Conservation (phyloP, 208 protist genomes). For the Crithidia mellificae region DNA sequence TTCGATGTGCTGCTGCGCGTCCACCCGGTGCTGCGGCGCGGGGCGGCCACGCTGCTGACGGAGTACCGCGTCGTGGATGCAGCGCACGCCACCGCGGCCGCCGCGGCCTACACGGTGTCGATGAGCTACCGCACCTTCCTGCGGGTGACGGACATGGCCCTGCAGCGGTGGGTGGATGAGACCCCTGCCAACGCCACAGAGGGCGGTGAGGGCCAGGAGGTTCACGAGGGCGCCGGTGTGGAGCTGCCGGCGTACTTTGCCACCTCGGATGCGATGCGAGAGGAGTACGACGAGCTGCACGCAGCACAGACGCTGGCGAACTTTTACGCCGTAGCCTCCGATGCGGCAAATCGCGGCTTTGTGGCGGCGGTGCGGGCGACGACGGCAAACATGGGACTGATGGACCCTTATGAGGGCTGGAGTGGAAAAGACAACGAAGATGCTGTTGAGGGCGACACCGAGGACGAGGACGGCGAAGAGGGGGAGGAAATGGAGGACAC, state of each 20-base stretch:
- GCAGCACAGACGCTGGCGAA: slow-evolving; percentile 14
- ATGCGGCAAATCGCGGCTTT: slow-evolving; percentile 23
- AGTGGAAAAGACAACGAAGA: slow-evolving; percentile 18
- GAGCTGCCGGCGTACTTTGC: slow-evolving; percentile 33
- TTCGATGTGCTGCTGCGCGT: slow-evolving; percentile 35
- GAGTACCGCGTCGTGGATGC: slow-evolving; percentile 41
- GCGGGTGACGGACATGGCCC: slow-evolving; percentile 70
- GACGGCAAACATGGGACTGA: slow-evolving; percentile 51
- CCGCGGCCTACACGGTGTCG: slow-evolving; percentile 45
- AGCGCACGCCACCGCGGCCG: slow-evolving; percentile 6
- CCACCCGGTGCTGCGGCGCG: slow-evolving; percentile 40
- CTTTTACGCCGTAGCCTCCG: slow-evolving; percentile 19
- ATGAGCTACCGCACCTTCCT: slow-evolving; percentile 72
- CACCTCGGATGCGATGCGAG: slow-evolving; percentile 17
- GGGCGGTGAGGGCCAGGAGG: background rate
- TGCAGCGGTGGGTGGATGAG: slow-evolving; percentile 39
- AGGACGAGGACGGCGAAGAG: background rate
- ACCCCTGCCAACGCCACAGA: background rate
- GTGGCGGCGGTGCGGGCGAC: slow-evolving; percentile 41
- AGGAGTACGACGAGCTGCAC: slow-evolving; percentile 11
- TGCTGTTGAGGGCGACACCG: slow-evolving; percentile 1
- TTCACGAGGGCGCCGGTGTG: background rate
- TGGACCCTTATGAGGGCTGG: slow-evolving; percentile 49
- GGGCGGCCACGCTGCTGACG: slow-evolving; percentile 33
- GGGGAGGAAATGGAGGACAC: slow-evolving; percentile 26